Base-by-base conservation (phyloP, 805 yeast species). In the Ogataea chonburiensis region DNA sequence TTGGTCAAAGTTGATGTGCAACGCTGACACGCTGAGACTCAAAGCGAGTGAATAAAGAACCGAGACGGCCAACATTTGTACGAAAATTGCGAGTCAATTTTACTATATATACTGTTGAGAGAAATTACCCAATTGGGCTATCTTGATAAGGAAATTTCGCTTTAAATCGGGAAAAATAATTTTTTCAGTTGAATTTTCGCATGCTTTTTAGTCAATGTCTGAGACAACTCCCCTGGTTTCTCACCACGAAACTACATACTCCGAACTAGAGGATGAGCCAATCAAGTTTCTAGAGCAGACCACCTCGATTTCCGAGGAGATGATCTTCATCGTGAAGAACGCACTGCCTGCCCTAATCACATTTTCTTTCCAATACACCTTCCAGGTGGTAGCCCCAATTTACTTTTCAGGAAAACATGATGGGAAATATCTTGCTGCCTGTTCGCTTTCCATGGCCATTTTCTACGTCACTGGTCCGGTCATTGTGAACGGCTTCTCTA, bases 401-500 rank as follows among this genome's bases (percentile, higher is more conserved):
- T 82, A 81, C 54, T 76, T 79, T 17, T 82, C 82, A 12, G 84
- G 88, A 10, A 69, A 77, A 46, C 63, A 81, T 34, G 91, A 89
- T 3, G 71, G 76, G 30, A 63, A 68, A 6, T 83, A 78, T 53
- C 63, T 83, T 31, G 86, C 88, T 5, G 88, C 86, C 8, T 81
- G 79, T 6, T 74, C 86, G 7, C 60, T 83, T 28, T 77, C 85
- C 9, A 71, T 83, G 11, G 81, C 82, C 77, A 78, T 88, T 1
- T 86, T 86, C 15, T 82, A 81, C 51, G 76, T 82, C 30, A 68
- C 82, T 1, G 89, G 87, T 0, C 76, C 81, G 38, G 83, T 85
- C 19, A 66, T 82, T 3, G 73, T 83, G 40, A 86, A 81, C 56
- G 91, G 91, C 3, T 74, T 81, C 5, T 69, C 86, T 13, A 81